Evolutionary conservation across 116 monocot species (phyloP).

Genomic region (Dioscorea cayenensis): DNA sequence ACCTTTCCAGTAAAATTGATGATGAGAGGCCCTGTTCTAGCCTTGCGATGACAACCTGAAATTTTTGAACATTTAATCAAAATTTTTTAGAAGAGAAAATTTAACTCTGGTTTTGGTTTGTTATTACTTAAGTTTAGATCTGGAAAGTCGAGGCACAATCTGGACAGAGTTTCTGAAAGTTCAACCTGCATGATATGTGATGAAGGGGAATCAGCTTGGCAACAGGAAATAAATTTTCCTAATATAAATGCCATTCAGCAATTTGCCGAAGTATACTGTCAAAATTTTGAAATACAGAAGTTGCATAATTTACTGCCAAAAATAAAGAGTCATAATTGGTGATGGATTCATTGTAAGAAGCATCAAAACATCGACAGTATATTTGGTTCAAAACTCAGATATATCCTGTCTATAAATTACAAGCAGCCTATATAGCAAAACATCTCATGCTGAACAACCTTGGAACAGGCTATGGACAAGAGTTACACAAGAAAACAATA

Average conservation of each 20-base stretch:
- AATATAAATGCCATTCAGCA: not conserved
- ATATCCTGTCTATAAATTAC: too few species aligned
- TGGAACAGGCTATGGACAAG: too few species aligned
- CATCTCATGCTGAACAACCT: too few species aligned
- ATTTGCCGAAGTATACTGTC: not conserved
- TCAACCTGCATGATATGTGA: conserved; percentile 49
- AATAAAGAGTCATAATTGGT: too few species aligned
- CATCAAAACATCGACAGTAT: too few species aligned
- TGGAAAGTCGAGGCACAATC: conserved; percentile 56
- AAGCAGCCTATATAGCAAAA: too few species aligned
- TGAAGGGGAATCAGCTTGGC: not conserved
- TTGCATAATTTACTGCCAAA: too few species aligned
- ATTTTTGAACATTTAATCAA: not conserved
- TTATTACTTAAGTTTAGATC: conserved; percentile 69
- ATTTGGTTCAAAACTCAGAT: too few species aligned
- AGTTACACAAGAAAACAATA: too few species aligned
- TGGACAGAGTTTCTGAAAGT: conserved; percentile 46
- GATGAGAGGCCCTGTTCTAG: conserved; percentile 60
- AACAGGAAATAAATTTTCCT: not conserved
- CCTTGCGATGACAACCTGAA: conserved; percentile 71
- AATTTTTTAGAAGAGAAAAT: not conserved
- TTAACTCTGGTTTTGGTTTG: not conserved
- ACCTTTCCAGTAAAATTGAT: conserved; percentile 87
- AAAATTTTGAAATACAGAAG: not conserved
- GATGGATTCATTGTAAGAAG: too few species aligned